These are phyloP conservation scores for Forsythia viridissima DNA, from an alignment of 257 asterid species.

Conservation along the genomic window DNA sequence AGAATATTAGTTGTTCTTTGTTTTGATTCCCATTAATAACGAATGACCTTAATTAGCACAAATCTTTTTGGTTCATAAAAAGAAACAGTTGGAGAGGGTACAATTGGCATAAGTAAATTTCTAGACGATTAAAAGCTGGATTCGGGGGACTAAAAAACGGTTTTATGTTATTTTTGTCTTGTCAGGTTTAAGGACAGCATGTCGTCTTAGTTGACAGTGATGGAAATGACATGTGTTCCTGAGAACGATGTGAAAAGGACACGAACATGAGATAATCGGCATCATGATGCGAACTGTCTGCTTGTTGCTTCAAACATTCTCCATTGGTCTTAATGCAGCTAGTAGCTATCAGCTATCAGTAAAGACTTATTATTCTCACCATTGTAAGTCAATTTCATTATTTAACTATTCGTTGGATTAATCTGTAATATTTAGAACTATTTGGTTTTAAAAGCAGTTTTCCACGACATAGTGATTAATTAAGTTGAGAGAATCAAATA, in stretches of 20 bases:
- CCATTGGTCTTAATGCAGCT: not conserved
- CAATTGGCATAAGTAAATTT: not conserved
- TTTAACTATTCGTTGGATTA: not conserved
- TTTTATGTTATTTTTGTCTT: conserved; percentile 13
- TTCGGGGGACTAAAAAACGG: not conserved
- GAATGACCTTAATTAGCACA: not conserved
- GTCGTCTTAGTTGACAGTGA: conserved; percentile 24
- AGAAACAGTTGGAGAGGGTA: not conserved
- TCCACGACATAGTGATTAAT: not conserved
- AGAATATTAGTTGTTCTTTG: conserved; percentile 49
- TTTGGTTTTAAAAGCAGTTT: not conserved
- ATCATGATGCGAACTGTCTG: not conserved
- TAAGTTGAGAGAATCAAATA: not conserved
- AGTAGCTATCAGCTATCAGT: not conserved
- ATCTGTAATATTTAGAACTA: not conserved
- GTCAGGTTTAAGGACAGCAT: conserved; percentile 27
- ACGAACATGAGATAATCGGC: conserved; percentile 35
- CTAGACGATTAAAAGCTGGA: not conserved
- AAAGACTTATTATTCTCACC: not conserved
- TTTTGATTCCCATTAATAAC: not conserved
- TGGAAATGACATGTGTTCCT: conserved; percentile 69
- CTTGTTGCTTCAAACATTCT: not conserved
- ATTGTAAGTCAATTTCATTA: not conserved
- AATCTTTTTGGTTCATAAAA: not conserved
- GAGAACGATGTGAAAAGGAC: conserved; percentile 75